Conservation (phyloP, 305 asterid species). For the Fraxinus floribunda region DNA sequence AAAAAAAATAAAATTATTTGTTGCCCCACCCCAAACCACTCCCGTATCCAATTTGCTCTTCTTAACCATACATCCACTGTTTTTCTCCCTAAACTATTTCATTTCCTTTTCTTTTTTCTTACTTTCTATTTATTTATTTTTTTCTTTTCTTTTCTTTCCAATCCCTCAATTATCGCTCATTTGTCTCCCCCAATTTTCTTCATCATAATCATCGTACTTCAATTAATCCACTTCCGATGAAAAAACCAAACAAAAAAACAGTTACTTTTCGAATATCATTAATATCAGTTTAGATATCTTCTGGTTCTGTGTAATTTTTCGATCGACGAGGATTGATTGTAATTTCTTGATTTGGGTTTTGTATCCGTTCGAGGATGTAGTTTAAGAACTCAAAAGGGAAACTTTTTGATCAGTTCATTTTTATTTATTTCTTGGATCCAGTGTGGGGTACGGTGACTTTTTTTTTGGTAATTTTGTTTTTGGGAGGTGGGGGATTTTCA, state of each 20-base stretch:
- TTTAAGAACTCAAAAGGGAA: constrained; percentile 19
- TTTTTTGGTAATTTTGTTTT: constrained; percentile 20
- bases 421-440: constrained; percentile 29
- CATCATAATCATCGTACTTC: constrained; percentile 22
- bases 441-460: constrained; percentile 17
- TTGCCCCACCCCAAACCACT: neutral
- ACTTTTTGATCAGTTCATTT: constrained; percentile 1
- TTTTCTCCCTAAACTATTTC: constrained; percentile 30
- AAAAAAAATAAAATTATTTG: neutral
- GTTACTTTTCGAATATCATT: constrained; percentile 13
- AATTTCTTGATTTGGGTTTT: constrained; percentile 33
- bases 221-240: constrained; percentile 8
- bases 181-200: constrained; percentile 41
- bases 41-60: neutral
- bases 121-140: neutral
- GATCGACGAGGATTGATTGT: constrained; percentile 38
- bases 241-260: constrained; percentile 13
- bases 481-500: constrained; percentile 12
- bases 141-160: constrained; percentile 8
- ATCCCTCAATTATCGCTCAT: constrained; percentile 64
- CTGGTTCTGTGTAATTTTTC: constrained; percentile 32
- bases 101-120: constrained; percentile 6
- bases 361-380: constrained; percentile 45
- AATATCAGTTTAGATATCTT: constrained; percentile 23
- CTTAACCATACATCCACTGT: constrained; percentile 29